Evolutionary conservation across 495 filamentous ascomycete species (phyloP), one percentile per base, ranked within the genome.

Genomic region (Penicillium herquei): DNA sequence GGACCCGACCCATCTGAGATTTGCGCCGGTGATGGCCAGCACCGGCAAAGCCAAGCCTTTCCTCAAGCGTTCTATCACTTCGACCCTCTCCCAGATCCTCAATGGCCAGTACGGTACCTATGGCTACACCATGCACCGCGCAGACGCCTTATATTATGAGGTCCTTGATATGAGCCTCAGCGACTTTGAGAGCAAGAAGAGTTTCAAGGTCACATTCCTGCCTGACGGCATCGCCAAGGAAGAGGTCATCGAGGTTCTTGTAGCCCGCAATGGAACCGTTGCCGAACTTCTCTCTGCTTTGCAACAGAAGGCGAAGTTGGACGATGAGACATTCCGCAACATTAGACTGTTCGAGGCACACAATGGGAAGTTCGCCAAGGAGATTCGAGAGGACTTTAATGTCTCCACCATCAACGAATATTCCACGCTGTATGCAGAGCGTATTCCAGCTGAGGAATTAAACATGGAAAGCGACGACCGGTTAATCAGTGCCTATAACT

Each of bases 201-300:
- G 69, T 52, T 70, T 96, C 57, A 91, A 88, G 66, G 72, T 99
- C 39, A 88, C 80, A 7, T 90, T 87, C 83, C 78, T 99, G 39
- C 87, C 85, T 21, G 95, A 99, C 54, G 94, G 95, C 21, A 88
- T 96, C 56, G 79, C 82, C 6, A 98, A 96, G 77, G 91, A 96
- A 84, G 89, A 96, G 57, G 69, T 76, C 6, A 83, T 81, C 52
- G 92, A 96, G 55, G 69, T 97, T 30, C 78, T 98, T 40, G 90
- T 96, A 21, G 83, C 88, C 51, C 95, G 94, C 65, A 87, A 83
- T 59, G 91, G 90, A 12, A 83, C 77, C 26, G 80, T 97, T 21
- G 74, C 81, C 30, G 95, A 98, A 64, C 74, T 97, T 11, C 74
- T 96, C 10, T 74, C 81, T 43, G 82, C 78, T 1, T 67, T 99